Base-by-base conservation (phyloP, 176 grass and related monocot species). In the Coix lacrymajobi region DNA sequence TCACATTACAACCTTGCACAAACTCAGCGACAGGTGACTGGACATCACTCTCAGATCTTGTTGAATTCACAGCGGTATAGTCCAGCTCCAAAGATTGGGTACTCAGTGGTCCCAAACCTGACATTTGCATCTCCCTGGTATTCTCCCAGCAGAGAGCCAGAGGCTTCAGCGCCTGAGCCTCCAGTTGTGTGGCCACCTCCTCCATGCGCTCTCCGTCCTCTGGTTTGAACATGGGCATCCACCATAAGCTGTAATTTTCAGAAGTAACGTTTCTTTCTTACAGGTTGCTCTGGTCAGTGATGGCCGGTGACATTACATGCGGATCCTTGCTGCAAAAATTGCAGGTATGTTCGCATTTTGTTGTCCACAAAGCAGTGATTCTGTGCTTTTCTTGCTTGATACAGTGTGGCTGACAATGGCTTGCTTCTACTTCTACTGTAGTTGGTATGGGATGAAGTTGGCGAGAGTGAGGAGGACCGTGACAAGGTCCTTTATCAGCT, bases 361-460 rank as follows among this genome's bases (percentile, higher is more conserved):
- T 9, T 11, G 64, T 60, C 41, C 34, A 6, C 29, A 5, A 73
- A 8, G 36, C 67, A 57, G 7, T 25, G 12, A 16, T 14, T 41
- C 13, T 58, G 29, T 15, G 45, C 14, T 64, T 67, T 67, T 63
- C 22, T 66, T 28, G 39, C 48, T 6, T 89, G 2, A 36, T 15
- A 7, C 29, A 34, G 20, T 81, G 52, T 37, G 52, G 24, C 17
- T 75, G 79, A 67, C 83, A 13, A 14, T 62, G 30, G 12, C 15
- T 39, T 34, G 2, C 51, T 72, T 60, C 16, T 84, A 6, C 71
- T 38, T 71, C 39, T 29, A 66, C 25, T 83, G 62, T 77, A 99
- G 97, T 83, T 91, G 63, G 60, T 99, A 68, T 99, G 97, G 97
- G 89, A 99, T 90, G 91, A 99, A 85, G 91, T 99, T 79, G 97